Evolutionary conservation across 176 grass and related monocot species (phyloP).

Genomic region (Alloteropsis semialata): DNA sequence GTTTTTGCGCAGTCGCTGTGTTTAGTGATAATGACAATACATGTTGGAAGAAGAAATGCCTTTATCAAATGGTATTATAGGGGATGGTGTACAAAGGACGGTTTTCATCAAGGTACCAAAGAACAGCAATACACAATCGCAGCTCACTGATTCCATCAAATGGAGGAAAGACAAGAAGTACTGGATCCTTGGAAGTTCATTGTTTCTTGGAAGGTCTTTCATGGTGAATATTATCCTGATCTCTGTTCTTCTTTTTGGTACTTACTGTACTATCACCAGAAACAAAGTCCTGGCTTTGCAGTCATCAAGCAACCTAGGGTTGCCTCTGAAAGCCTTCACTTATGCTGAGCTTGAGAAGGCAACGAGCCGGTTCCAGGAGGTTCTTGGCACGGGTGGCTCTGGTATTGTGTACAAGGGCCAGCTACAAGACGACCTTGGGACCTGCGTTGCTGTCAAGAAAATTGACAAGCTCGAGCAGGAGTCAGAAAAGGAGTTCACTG

Average conservation of each 20-base stretch:
- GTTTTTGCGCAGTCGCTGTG: slow-evolving; percentile 30
- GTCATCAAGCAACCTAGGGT: neutral
- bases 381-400: slow-evolving; percentile 47
- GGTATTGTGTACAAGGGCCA: no score
- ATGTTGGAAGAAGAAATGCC: slow-evolving; percentile 53
- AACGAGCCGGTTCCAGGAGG: slow-evolving; percentile 32
- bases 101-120: slow-evolving; percentile 34
- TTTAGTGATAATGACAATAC: neutral
- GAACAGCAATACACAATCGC: neutral
- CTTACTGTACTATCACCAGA: neutral
- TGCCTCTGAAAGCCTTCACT: slow-evolving; percentile 27
- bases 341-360: slow-evolving; percentile 44
- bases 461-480: no score
- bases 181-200: slow-evolving; percentile 27
- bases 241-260: neutral
- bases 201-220: slow-evolving; percentile 39
- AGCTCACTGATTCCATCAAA: neutral
- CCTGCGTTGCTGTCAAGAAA: no score
- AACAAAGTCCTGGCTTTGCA: neutral
- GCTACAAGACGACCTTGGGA: no score
- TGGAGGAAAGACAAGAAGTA: slow-evolving; percentile 10
- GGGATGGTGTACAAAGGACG: neutral
- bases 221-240: slow-evolving; percentile 28
- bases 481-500: no score
- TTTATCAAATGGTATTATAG: slow-evolving; percentile 34